phyloP scores from a whole-genome alignment of 169 alveolate genomes.

The Theileria equi region DNA sequence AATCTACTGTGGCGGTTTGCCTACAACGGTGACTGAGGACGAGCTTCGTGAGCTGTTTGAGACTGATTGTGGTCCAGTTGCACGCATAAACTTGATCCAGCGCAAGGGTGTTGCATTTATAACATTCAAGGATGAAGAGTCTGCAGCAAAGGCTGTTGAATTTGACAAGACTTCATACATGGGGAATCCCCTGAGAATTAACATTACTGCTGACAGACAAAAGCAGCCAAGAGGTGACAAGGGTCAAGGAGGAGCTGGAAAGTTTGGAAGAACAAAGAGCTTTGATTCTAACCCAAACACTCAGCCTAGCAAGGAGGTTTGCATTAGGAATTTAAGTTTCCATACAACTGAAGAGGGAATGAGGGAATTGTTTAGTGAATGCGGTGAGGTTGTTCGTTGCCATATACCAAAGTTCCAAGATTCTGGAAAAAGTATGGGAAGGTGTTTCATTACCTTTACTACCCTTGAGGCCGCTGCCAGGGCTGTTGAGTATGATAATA shows the following conservation, averaged over 20 bases:
- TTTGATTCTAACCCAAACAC: neutral
- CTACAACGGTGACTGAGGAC: conserved; percentile 80
- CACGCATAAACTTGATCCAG: conserved; percentile 78
- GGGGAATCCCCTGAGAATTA: conserved; percentile 81
- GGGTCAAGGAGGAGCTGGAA: neutral
- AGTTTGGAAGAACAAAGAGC: neutral
- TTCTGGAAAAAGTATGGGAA: conserved; percentile 75
- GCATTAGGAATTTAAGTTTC: conserved; percentile 72
- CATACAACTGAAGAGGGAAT: conserved; percentile 71
- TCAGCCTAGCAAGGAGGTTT: conserved; percentile 38
- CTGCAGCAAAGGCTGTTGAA: conserved; percentile 84
- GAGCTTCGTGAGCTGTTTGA: conserved; percentile 83
- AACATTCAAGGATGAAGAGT: conserved; percentile 80
- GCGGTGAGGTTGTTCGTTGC: conserved; percentile 68
- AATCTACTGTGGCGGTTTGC: conserved; percentile 86
- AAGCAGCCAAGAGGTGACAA: neutral
- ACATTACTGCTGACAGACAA: conserved; percentile 80
- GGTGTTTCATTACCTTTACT: conserved; percentile 68
- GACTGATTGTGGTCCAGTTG: conserved; percentile 84
- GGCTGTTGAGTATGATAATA: conserved; percentile 75
- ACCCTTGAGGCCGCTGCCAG: conserved; percentile 74
- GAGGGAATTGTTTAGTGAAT: conserved; percentile 74
- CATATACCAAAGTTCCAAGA: conserved; percentile 75
- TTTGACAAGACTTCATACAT: conserved; percentile 82
- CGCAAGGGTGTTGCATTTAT: conserved; percentile 88